Evolutionary conservation across 2,329 filamentous ascomycete species (phyloP).

Genomic region (Chrysosphaeria jannelii): DNA sequence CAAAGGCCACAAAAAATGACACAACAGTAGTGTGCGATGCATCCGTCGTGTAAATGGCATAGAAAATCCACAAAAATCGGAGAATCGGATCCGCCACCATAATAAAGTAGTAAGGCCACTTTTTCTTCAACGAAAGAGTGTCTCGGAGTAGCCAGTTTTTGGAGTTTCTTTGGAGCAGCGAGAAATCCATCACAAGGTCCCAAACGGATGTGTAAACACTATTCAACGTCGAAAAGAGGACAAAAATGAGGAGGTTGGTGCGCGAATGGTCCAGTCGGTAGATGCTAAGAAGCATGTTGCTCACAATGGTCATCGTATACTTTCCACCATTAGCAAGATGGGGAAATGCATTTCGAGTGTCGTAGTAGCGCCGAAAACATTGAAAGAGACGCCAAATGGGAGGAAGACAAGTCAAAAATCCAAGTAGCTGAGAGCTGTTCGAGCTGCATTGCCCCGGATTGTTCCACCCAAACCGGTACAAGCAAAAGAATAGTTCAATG

Average conservation of each 20-base stretch:
- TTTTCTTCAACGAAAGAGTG: constrained; percentile 45
- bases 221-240: constrained; percentile 56
- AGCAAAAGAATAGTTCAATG: constrained; percentile 74
- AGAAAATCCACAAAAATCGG: constrained; percentile 85
- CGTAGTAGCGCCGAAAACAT: constrained; percentile 64
- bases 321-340: constrained; percentile 84
- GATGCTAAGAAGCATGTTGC: constrained; percentile 47
- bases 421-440: constrained; percentile 49
- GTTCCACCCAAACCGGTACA: constrained; percentile 57
- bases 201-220: constrained; percentile 62
- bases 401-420: constrained; percentile 60
- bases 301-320: constrained; percentile 58
- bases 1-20: constrained; percentile 49
- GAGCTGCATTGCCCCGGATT: constrained; percentile 59
- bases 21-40: constrained; percentile 57
- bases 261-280: constrained; percentile 42
- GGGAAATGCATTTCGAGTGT: constrained; percentile 68
- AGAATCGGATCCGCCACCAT: constrained; percentile 63
- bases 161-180: constrained; percentile 49
- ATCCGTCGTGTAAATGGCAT: constrained; percentile 54
- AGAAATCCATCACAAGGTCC: constrained; percentile 95
- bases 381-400: constrained; percentile 77
- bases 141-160: constrained; percentile 40
- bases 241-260: constrained; percentile 36
- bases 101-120: constrained; percentile 63